Base-by-base conservation (phyloP, 2,329 filamentous ascomycete genomes). In the Ophiostoma triangulosporum region DNA sequence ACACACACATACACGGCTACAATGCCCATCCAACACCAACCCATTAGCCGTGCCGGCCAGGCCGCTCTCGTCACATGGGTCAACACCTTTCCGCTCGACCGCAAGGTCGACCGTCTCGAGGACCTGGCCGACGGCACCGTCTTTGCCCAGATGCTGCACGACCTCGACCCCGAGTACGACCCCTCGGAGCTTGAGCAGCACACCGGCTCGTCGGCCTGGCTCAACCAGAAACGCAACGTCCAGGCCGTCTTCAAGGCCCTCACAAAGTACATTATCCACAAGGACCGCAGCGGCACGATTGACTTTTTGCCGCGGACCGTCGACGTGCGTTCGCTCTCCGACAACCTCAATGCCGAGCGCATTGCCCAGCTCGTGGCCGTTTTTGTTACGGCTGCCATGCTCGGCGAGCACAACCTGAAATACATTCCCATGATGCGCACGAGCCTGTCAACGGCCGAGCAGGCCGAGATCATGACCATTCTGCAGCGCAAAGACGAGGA, bases 231-330 rank as follows among this genome's bases (percentile, higher is more conserved):
- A 17, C 84, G 93, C 50, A 93, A 98, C 64, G 88, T 94, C 3
- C 96, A 98, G 65, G 84, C 88, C 1, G 82, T 94, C 20, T 77
- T 97, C 56, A 97, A 97, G 66, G 72, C 79, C 11, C 73, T 98
- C 2, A 89, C 93, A 3, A 95, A 95, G 65, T 81, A 79, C 61
- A 75, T 80, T 53, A 73, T 61, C 36, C 58, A 61, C 51, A 59
- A 57, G 49, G 59, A 61, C 58, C 31, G 40, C 31, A 59, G 57
- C 55, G 58, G 57, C 31, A 29, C 53, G 20, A 57, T 60, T 20
- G 59, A 58, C 20, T 60, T 57, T 32, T 22, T 61, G 52, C 59
- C 59, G 22, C 55, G 58, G 15, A 60, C 59, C 3, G 35, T 59
- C 9, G 59, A 61, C 33, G 54, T 60, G 35, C 59, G 59, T 14